Evolutionary conservation across 2,329 filamentous ascomycete species (phyloP).

Genomic region (Bimuria novae-zelandiae): DNA sequence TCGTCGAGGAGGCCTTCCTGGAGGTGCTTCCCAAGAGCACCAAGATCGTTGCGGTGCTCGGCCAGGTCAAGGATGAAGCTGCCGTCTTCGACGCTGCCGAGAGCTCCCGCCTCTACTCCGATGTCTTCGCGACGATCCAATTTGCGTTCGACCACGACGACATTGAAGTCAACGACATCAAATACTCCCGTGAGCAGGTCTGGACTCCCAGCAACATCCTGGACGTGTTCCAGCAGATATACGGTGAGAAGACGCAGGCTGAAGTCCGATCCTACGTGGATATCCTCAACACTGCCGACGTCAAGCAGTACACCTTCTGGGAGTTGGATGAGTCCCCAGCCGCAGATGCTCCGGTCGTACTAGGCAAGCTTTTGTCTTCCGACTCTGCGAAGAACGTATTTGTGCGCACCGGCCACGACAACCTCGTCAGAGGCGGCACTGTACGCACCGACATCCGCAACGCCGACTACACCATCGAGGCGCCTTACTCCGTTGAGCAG

Average conservation of each 20-base stretch:
- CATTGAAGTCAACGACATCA: slow-evolving; percentile 78
- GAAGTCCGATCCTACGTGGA: slow-evolving; percentile 55
- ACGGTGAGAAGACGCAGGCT: slow-evolving; percentile 47
- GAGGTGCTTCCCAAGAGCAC: slow-evolving; percentile 76
- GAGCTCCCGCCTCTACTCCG: slow-evolving; percentile 87
- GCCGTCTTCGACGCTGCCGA: slow-evolving; percentile 75
- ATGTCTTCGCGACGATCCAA: slow-evolving; percentile 82
- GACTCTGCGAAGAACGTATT: slow-evolving; percentile 66
- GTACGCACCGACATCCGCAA: slow-evolving; percentile 84
- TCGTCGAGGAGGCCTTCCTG: slow-evolving; percentile 92
- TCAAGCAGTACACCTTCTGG: slow-evolving; percentile 93
- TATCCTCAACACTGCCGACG: slow-evolving; percentile 58
- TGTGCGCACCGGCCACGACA: slow-evolving; percentile 64
- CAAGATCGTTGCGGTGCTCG: slow-evolving; percentile 79
- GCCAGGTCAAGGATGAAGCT: slow-evolving; percentile 77
- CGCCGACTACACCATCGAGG: slow-evolving; percentile 81
- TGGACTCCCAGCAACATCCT: slow-evolving; percentile 64
- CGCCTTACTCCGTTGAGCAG: slow-evolving; percentile 77
- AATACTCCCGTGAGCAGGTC: slow-evolving; percentile 77
- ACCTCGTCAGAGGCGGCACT: slow-evolving; percentile 72
- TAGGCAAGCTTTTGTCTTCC: slow-evolving; percentile 64
- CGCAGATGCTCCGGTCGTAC: slow-evolving; percentile 64
- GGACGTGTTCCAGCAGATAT: slow-evolving; percentile 53
- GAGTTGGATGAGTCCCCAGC: slow-evolving; percentile 77
- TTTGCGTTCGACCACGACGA: slow-evolving; percentile 63